Evolutionary conservation across 2,329 filamentous ascomycete species (phyloP).

Genomic region (Ascomycota sp.): DNA sequence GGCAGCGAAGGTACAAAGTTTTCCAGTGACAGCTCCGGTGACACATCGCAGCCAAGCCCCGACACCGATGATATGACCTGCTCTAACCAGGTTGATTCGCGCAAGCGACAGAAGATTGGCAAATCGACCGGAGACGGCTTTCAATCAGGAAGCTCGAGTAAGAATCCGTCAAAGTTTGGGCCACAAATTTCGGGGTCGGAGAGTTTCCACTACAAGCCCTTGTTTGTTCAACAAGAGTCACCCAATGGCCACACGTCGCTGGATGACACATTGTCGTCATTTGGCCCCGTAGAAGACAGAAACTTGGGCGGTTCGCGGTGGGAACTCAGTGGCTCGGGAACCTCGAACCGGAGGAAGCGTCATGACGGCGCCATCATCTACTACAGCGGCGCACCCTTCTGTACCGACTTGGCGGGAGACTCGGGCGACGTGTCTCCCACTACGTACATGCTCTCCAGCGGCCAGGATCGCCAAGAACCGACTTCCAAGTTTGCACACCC

Average conservation of each 20-base stretch:
- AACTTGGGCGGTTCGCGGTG: slow-evolving; percentile 25
- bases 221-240: slow-evolving; percentile 32
- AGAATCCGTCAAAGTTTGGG: slow-evolving; percentile 19
- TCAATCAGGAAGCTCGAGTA: slow-evolving; percentile 12
- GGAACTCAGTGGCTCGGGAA: slow-evolving; percentile 26
- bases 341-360: slow-evolving; percentile 27
- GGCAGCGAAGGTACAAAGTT: slow-evolving; percentile 42
- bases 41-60: slow-evolving; percentile 23
- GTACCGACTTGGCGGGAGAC: slow-evolving; percentile 58
- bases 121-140: slow-evolving; percentile 14
- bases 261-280: slow-evolving; percentile 29
- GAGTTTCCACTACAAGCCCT: slow-evolving; percentile 42
- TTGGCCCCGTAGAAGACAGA: slow-evolving; percentile 24
- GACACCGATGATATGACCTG: slow-evolving; percentile 28
- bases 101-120: slow-evolving; percentile 25
- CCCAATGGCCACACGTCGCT: slow-evolving; percentile 25
- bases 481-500: slow-evolving; percentile 7
- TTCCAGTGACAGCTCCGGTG: slow-evolving; percentile 40
- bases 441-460: slow-evolving; percentile 27
- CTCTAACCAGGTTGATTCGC: slow-evolving; percentile 18
- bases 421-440: slow-evolving; percentile 25
- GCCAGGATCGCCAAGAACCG: slow-evolving; percentile 12
- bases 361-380: slow-evolving; percentile 63
- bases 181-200: slow-evolving; percentile 18
- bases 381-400: slow-evolving; percentile 63